phyloP scores from a whole-genome alignment of 2,329 filamentous ascomycete species.

The Hysterium pulicare region DNA sequence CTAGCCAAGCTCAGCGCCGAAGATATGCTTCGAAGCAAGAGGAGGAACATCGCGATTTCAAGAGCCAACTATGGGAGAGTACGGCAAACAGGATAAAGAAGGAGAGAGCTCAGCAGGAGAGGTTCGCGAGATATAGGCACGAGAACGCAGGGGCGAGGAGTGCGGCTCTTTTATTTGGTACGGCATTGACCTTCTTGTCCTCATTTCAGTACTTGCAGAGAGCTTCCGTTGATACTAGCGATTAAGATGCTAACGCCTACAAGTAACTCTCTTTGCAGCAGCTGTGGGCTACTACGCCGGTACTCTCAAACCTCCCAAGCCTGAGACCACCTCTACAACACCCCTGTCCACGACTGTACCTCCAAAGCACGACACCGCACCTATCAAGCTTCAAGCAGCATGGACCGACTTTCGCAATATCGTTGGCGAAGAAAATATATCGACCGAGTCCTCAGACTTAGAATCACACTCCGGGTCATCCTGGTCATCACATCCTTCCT shows the following conservation, averaged over 20 bases:
- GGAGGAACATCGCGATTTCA: constrained; percentile 49
- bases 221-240: constrained; percentile 26
- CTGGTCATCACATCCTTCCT: constrained; percentile 56
- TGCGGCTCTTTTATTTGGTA: constrained; percentile 5
- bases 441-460: constrained; percentile 53
- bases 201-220: too few species aligned
- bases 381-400: constrained; percentile 59
- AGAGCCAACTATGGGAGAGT: constrained; percentile 60
- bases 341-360: constrained; percentile 48
- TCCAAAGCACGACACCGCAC: constrained; percentile 55
- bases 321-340: constrained; percentile 54
- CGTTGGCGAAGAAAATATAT: constrained; percentile 62
- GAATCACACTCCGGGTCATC: constrained; percentile 59
- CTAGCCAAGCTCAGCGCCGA: constrained; percentile 22
- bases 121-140: constrained; percentile 45
- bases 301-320: constrained; percentile 45
- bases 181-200: not conserved
- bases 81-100: constrained; percentile 56
- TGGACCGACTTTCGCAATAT: constrained; percentile 62
- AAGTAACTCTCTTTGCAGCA: constrained; percentile 41
- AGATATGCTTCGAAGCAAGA: constrained; percentile 30
- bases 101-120: constrained; percentile 56
- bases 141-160: constrained; percentile 24
- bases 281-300: constrained; percentile 56
- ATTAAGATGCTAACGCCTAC: not conserved